Evolutionary conservation across 2,329 filamentous ascomycete genomes (phyloP), one percentile per base, ranked within the genome.

Genomic region (Mariannaea sp.): DNA sequence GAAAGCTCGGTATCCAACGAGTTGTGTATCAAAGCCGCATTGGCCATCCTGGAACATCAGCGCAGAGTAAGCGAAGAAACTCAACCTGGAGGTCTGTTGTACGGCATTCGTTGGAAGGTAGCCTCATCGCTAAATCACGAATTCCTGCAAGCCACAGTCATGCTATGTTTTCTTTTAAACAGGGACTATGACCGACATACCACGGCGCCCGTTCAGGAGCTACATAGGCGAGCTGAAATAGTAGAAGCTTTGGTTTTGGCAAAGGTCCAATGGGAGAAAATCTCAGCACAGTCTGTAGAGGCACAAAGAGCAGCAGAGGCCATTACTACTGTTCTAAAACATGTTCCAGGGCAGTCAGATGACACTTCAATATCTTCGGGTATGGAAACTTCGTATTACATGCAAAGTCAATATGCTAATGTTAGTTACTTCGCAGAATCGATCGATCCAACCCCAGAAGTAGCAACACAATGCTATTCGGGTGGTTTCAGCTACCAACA

Each of bases 101-200:
- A 58, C 30, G 39, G 40, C 30, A 58, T 62, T n/a, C 57, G 54
- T 12, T 62, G 59, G 57, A 60, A 57, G 22, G 55, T 62, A 26
- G 42, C 50, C 5, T 40, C 59, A 7, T 53, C 54, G 12, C 51
- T 62, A 8, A 58, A 50, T 6, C 51, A 52, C 14, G 59, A 62
- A 19, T 60, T 62, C 19, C 35, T 62, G 6, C 59, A 54, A 22
- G 54, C 57, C 17, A 60, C 51, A 8, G 58, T 53, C 48, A 62
- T 62, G 57, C n/a, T 60, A 8, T 62, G 59, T 33, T 51, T 58
- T 44, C 46, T 51, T 6, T 17, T 62, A 9, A 60, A 46, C 19
- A 52, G 40, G 36, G 43, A 17, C 2, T 27, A 49, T 3, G 45
- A 39, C 5, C 14, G 22, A 10, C 14, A n/a, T 4, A 7, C 8